phyloP scores from a whole-genome alignment of 306 rosid species.

The Myrica gale region DNA sequence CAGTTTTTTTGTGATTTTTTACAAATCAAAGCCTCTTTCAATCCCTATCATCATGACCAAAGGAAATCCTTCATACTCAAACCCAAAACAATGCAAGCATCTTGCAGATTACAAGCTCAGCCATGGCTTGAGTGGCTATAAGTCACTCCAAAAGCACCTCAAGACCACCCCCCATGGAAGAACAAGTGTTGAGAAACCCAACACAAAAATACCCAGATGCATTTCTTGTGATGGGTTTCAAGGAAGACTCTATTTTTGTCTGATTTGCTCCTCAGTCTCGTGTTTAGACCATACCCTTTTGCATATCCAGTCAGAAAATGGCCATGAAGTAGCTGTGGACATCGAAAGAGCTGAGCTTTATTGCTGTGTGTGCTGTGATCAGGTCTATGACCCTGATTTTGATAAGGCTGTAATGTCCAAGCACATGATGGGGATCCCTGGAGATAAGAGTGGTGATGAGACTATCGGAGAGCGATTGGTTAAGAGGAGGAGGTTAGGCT shows the following conservation, averaged over 20 bases:
- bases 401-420: conserved; percentile 74
- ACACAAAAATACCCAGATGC: conserved; percentile 62
- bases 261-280: conserved; percentile 69
- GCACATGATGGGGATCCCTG: conserved; percentile 41
- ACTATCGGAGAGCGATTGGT: conserved; percentile 75
- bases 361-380: conserved; percentile 76
- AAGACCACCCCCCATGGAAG: conserved; percentile 62
- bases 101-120: conserved; percentile 79
- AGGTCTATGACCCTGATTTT: conserved; percentile 84
- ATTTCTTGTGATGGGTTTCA: conserved; percentile 55
- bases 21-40: conserved; percentile 30
- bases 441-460: conserved; percentile 34
- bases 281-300: conserved; percentile 61
- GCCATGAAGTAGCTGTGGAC: conserved; percentile 76
- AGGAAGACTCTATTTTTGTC: conserved; percentile 65
- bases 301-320: conserved; percentile 45
- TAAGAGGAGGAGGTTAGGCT: conserved; percentile 67
- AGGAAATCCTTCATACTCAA: conserved; percentile 59
- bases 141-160: conserved; percentile 60
- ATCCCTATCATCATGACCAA: conserved; percentile 41
- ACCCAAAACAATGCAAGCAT: conserved; percentile 74
- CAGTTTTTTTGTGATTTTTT: conserved; percentile 17
- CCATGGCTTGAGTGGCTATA: conserved; percentile 64
- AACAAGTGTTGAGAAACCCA: conserved; percentile 51
- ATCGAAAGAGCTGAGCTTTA: conserved; percentile 79